Base-by-base conservation (phyloP, 225 moss, liverwort and hornwort genomes). In the Pseudoscleropodium purum region DNA sequence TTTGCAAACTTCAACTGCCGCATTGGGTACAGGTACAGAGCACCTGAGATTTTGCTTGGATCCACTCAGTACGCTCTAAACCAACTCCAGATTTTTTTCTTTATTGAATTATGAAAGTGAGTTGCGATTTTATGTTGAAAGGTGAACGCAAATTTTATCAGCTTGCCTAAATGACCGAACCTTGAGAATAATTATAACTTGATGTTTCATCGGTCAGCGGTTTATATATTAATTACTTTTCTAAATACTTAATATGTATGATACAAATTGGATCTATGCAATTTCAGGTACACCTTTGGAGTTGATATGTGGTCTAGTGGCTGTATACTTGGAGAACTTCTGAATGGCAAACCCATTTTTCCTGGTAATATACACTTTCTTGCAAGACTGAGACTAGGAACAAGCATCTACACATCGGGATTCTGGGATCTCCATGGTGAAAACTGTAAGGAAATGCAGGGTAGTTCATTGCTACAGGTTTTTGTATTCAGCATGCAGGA, bases 231-330 rank as follows among this genome's bases (percentile, higher is more conserved):
- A 88, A 33, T 54, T 25, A 12, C 26, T 82, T 81, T 88, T 51
- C 25, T 8, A 84, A 85, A 15, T 5, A 51, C 12, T 51, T 39
- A 45, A 57, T 15, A 66, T 41, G 84, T 16, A 81, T 88, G 68
- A 86, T 70, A 82, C 13, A 73, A 81, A 43, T 79, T 59, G 43
- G 15, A 78, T 33, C 41, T 59, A 34, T 67, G 36, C 24, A 82
- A 88, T 84, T 60, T 86, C 72, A 98, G 98, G 85, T 98, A 98
- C 85, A 98, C 97, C 25, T 97, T 96, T 89, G 98, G 98, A 87
- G 98, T 98, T 76, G 98, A 98, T 86, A 97, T 96, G 96, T 98
- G 98, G 98, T 97, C 97, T 19, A 98, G 97, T 91, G 98, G 98
- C 82, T 98, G 96, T 85, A 98, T 97, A 89, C 95, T 98, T 87